Base-by-base conservation (phyloP, 441 rosid genomes). In the Hypseocharis bilobata region DNA sequence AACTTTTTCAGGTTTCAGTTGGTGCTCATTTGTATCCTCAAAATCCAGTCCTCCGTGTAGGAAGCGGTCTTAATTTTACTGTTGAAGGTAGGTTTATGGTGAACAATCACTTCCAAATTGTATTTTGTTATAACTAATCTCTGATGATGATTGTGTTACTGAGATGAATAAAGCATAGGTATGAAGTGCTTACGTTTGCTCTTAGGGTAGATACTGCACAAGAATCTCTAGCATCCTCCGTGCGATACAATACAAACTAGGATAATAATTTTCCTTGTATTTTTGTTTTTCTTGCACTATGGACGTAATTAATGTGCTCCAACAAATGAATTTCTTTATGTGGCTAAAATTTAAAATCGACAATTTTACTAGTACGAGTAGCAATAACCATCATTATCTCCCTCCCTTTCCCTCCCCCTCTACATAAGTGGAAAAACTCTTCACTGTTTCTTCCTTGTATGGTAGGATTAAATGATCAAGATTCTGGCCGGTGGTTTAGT, bases 11-110 rank as follows among this genome's bases (percentile, higher is more conserved):
- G 98, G 78, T 92, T 76, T 88, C 92, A 65, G 97, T 90, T 71
- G 98, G 98, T 67, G 88, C 94, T 7, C 83, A 83, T 65, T 56
- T 92, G 64, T 75, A 71, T 81, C 98, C 96, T 62, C 92, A 76
- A 73, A 87, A 83, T 69, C 89, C 96, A 4, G 80, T 84, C 52
- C 70, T 87, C 36, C 83, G 47, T 67, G 65, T 73, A 60, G 98
- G 98, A 70, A 81, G 72, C 66, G 49, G 67, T 28, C 76, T 92
- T 57, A 78, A 78, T 76, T 85, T 90, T 77, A 80, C 78, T 66
- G 55, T 87, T 40, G 58, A 71, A 76, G 96, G 96, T 89, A 62
- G 55, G 72, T 69, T 49, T 57, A 25, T 68, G 57, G 58, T 49
- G 65, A 66, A 66, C 8, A 62, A 38, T 60, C 40, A 38, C 27